Evolutionary conservation across 1,284 basidiomycete species (phyloP), one percentile per base, ranked within the genome.

Genomic region (Takashimella koratensis): DNA sequence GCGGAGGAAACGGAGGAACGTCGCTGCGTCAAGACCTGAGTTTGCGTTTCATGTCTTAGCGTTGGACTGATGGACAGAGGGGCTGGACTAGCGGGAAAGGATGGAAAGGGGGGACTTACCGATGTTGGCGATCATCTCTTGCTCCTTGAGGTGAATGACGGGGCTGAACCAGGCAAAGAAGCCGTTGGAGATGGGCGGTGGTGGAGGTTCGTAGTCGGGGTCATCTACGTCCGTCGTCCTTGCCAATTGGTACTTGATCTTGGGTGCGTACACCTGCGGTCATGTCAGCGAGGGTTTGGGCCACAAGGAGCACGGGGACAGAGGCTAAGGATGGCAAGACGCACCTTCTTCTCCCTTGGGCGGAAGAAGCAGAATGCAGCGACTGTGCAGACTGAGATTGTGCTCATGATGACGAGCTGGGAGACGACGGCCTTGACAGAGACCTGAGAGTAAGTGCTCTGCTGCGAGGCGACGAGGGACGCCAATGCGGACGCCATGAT

Each of bases 121-220:
- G 66, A 97, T 83, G 71, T 94, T 92, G 62, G 89, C 84, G 26
- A 98, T 80, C 43, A 98, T 83, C 62, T 92, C 86, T 24, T 86
- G 84, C 74, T 98, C 95, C 65, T 87, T 87, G 25, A 87, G 86
- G 58, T 84, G 82, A 47, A 92, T 67, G 20, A 98, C 82, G 2
- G 95, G 94, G 21, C 86, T 85, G 1, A 98, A 78, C 95, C 94
- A 95, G 51, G 88, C 88, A 46, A 90, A 83, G 52, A 92, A 76
- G 2, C 87, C 86, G 71, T 88, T 85, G 53, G 86, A 86, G 69
- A 93, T 87, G 41, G 83, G 81, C 12, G 70, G 72, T 13, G 71
- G 71, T n/a, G 74, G 74, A 16, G 70, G 62, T 47, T 70, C 66
- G 51, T 71, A 73, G 47, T 72, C 70, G 16, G 65, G 63, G 53